These are phyloP conservation scores for Xylaria hypoxylon DNA, from an alignment of 2,329 filamentous ascomycete species.

Conservation along the genomic window DNA sequence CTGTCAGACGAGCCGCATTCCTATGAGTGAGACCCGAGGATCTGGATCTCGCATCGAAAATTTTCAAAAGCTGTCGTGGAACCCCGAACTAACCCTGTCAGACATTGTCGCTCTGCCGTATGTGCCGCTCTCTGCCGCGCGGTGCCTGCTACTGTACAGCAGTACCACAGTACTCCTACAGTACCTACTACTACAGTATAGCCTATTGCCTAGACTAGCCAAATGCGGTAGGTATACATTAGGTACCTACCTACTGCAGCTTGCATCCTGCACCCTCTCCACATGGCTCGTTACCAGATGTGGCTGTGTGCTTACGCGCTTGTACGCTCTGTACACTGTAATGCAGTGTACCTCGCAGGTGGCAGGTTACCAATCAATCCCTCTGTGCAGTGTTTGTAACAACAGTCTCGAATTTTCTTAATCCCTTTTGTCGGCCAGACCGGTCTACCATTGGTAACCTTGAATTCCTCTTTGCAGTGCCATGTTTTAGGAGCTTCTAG, in stretches of 20 bases:
- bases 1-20: constrained; percentile 28
- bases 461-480: neutral
- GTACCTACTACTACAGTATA: neutral
- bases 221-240: too few relatives aligned
- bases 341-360: neutral
- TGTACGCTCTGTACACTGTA: neutral
- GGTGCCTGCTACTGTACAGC: neutral
- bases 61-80: constrained; percentile 27
- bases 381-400: neutral
- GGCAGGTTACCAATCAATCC: constrained; percentile 23
- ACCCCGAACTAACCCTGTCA: constrained; percentile 21
- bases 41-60: constrained; percentile 33
- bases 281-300: constrained; percentile 2
- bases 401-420: neutral
- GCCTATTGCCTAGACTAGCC: too few relatives aligned
- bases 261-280: constrained; percentile 4
- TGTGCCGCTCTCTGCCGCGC: constrained; percentile 22
- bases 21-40: constrained; percentile 29
- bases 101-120: constrained; percentile 4
- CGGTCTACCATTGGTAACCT: constrained; percentile 12
- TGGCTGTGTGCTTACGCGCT: constrained; percentile 11
- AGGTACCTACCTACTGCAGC: neutral
- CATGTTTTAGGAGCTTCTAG: neutral
- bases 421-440: constrained; percentile 27
- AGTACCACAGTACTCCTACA: too few relatives aligned